A percentile compares a stretch with the other conserved stretches of the same genome.
phyloP scores from a whole-genome alignment of 2,329 filamentous ascomycete species.

The Penicillium glabrum region DNA sequence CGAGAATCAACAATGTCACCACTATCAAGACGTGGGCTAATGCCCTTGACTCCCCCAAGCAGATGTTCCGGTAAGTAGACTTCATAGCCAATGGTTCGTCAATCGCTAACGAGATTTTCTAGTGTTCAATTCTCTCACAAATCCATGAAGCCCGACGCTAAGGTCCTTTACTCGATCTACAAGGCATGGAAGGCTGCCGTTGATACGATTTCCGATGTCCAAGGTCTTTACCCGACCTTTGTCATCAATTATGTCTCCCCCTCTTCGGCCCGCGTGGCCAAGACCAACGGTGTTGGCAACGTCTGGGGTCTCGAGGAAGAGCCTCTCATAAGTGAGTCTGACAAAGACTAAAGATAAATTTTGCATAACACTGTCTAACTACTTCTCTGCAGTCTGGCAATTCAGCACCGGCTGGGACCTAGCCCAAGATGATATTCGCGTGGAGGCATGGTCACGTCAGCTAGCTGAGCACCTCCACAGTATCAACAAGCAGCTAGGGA shows the following conservation, averaged over 20 bases:
- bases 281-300: conserved; percentile 41
- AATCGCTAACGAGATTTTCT: not conserved
- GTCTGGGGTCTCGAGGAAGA: conserved; percentile 37
- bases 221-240: conserved; percentile 41
- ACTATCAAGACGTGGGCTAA: conserved; percentile 28
- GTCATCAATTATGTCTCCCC: conserved; percentile 33
- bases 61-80: conserved; percentile 35
- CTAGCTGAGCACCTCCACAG: conserved; percentile 32
- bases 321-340: conserved; percentile 31
- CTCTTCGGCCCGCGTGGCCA: conserved; percentile 28
- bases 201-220: conserved; percentile 33
- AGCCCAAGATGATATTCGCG: conserved; percentile 36
- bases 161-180: conserved; percentile 34
- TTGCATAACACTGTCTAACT: not conserved
- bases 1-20: conserved; percentile 29
- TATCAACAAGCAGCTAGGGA: conserved; percentile 30
- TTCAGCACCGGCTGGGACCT: conserved; percentile 39
- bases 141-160: conserved; percentile 37
- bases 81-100: not conserved
- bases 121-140: conserved; percentile 40
- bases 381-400: conserved; percentile 35
- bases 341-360: not conserved
- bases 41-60: conserved; percentile 30
- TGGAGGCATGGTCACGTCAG: conserved; percentile 34
- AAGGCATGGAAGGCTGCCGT: conserved; percentile 37